Conservation (phyloP, 2,329 filamentous ascomycete genomes). For the Raffaelea ambrosiae region DNA sequence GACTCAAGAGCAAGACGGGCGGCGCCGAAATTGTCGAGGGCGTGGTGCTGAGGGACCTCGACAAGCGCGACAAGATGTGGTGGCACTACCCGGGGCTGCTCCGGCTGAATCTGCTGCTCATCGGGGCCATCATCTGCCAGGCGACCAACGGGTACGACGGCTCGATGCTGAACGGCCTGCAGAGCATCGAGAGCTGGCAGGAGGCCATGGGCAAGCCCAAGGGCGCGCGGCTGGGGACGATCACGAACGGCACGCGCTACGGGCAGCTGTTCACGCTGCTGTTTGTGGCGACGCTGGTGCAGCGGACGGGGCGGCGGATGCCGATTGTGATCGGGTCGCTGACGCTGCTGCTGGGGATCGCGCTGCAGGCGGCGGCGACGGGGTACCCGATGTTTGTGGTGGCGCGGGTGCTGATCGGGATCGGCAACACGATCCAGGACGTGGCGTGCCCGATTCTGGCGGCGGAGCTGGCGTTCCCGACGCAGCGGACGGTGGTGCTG, state of each 20-base stretch:
- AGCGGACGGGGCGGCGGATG: slow-evolving; percentile 57
- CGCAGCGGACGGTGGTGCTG: slow-evolving; percentile 67
- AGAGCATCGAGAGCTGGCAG: slow-evolving; percentile 24
- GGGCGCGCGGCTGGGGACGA: slow-evolving; percentile 18
- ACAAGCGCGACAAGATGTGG: slow-evolving; percentile 1
- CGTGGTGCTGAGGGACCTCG: background rate
- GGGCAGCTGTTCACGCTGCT: slow-evolving; percentile 10
- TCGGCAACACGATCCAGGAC: slow-evolving; percentile 42
- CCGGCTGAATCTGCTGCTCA: slow-evolving; percentile 4
- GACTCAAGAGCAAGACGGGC: too few relatives aligned
- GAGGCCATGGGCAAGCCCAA: slow-evolving; percentile 21
- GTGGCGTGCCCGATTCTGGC: slow-evolving; percentile 17
- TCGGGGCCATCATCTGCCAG: slow-evolving; percentile 4
- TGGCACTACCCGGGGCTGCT: slow-evolving; percentile 2
- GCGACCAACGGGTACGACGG: slow-evolving; percentile 10
- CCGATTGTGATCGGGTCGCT: slow-evolving; percentile 66
- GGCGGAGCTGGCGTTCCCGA: slow-evolving; percentile 64
- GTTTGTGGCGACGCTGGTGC: slow-evolving; percentile 23
- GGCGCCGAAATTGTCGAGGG: too few relatives aligned
- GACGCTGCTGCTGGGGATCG: slow-evolving; percentile 64
- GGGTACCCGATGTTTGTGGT: slow-evolving; percentile 54
- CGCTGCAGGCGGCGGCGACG: slow-evolving; percentile 61
- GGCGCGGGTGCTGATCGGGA: slow-evolving; percentile 60
- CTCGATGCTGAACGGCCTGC: slow-evolving; percentile 29
- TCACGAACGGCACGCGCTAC: slow-evolving; percentile 19